A percentile compares a stretch with the other conserved stretches of the same genome.
phyloP scores from a whole-genome alignment of 1,139 yeast genomes.

The Candida glucosophila region DNA sequence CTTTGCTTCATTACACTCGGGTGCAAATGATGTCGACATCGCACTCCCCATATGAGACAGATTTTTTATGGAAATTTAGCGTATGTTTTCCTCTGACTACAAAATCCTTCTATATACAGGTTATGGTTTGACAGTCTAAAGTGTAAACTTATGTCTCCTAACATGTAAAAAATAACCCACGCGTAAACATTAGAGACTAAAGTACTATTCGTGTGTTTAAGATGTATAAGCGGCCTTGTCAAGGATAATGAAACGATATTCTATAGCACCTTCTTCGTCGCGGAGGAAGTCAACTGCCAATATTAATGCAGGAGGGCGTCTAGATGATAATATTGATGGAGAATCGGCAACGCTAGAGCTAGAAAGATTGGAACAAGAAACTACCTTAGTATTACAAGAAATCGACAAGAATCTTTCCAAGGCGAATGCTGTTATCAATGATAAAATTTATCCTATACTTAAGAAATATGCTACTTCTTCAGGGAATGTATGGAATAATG shows the following conservation, averaged over 20 bases:
- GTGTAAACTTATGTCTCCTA: too few species aligned
- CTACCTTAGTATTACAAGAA: conserved; percentile 69
- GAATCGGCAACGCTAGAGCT: conserved; percentile 42
- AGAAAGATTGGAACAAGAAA: conserved; percentile 73
- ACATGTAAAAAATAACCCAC: too few species aligned
- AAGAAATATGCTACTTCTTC: conserved; percentile 50
- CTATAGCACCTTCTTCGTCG: conserved; percentile 33
- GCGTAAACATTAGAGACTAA: too few species aligned
- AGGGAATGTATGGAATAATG: conserved; percentile 49
- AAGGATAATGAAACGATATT: conserved; percentile 31
- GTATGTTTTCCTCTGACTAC: too few species aligned
- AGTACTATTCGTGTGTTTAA: too few species aligned
- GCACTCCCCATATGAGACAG: conserved; percentile 58
- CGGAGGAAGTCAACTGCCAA: conserved; percentile 24
- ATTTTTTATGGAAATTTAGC: too few species aligned
- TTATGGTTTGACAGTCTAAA: too few species aligned
- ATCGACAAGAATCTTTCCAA: conserved; percentile 65
- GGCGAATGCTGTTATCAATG: conserved; percentile 56
- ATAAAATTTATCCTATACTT: conserved; percentile 53
- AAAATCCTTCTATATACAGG: too few species aligned
- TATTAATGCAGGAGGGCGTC: conserved; percentile 6
- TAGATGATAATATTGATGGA: conserved; percentile 7
- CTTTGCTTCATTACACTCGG: conserved; percentile 88
- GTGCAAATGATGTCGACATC: conserved; percentile 93
- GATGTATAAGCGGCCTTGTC: too few species aligned